Conservation (phyloP, 2,329 filamentous ascomycete genomes). For the Scytalidium lignicola region DNA sequence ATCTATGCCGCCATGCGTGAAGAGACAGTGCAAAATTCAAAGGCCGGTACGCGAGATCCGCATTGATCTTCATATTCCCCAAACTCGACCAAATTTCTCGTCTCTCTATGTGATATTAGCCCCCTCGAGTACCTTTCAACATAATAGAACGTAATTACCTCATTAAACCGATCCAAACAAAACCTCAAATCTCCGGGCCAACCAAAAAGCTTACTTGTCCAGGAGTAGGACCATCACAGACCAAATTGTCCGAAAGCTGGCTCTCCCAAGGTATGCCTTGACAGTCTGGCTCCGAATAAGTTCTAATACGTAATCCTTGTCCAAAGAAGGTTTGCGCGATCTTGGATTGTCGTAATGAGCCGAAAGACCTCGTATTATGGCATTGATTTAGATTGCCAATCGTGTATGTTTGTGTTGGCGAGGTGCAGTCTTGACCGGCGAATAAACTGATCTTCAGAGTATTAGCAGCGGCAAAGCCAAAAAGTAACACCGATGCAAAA, state of each 20-base stretch:
- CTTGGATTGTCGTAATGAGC: neutral
- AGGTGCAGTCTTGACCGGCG: neutral
- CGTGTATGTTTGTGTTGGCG: neutral
- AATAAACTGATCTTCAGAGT: neutral
- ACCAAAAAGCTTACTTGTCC: neutral
- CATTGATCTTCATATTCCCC: no score
- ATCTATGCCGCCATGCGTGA: no score
- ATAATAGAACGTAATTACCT: no score
- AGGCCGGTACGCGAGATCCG: no score
- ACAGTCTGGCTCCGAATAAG: neutral
- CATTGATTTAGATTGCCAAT: neutral
- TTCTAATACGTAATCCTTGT: neutral
- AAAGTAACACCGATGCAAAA: neutral
- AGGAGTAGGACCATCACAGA: neutral
- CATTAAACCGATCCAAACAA: no score
- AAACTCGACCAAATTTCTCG: no score
- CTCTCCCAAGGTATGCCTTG: neutral
- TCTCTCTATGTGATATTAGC: no score
- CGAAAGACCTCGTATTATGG: neutral
- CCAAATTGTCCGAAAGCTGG: neutral
- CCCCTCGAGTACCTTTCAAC: no score
- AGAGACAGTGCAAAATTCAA: no score
- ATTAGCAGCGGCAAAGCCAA: neutral
- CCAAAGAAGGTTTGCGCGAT: neutral
- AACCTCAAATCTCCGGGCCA: neutral